Percentiles rank a stretch among this genome's conserved stretches.
Evolutionary conservation across 805 yeast species (phyloP).

Genomic region (Cyberlindnera japonica): DNA sequence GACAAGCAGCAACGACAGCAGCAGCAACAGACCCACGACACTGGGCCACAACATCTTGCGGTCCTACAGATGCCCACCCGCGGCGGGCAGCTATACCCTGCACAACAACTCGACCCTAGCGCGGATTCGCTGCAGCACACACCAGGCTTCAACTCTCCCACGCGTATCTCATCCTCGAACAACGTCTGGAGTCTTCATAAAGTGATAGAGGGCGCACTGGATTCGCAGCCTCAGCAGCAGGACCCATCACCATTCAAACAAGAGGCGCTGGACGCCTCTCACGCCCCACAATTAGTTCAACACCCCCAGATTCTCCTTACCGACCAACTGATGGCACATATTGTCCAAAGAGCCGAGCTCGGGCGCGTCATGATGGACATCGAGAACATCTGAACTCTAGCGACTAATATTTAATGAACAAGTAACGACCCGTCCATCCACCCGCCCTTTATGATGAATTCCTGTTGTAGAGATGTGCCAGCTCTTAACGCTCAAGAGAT

Average conservation of each 20-base stretch:
- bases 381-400: conserved; percentile 8
- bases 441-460: no score
- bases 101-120: neutral
- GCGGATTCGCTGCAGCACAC: neutral
- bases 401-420: neutral
- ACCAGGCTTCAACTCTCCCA: conserved; percentile 9
- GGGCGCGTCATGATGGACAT: conserved; percentile 23
- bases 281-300: neutral
- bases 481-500: no score
- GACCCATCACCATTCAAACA: neutral
- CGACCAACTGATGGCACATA: conserved; percentile 12
- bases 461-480: neutral
- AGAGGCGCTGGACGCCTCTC: neutral
- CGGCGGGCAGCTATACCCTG: neutral
- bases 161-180: conserved; percentile 12
- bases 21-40: no score
- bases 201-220: neutral
- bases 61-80: no score
- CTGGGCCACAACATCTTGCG: no score
- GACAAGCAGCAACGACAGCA: no score
- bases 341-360: conserved; percentile 21
- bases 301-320: conserved; percentile 5
- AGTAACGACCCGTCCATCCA: neutral
- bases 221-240: neutral
- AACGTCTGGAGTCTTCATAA: conserved; percentile 7